Base-by-base conservation (phyloP, 371 early-diverging fungal genomes). In the Rhizopus stolonifer region DNA sequence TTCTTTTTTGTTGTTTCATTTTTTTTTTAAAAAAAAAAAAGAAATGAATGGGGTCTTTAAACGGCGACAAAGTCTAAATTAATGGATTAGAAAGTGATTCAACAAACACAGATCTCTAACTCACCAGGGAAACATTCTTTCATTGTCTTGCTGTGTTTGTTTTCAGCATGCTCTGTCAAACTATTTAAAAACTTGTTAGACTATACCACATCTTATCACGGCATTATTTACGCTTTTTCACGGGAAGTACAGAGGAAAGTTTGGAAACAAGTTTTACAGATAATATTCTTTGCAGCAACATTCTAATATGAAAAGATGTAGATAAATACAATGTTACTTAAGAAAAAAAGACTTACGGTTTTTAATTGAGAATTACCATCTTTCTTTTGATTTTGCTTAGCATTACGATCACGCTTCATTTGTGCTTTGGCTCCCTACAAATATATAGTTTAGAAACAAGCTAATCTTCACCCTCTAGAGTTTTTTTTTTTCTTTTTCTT, bases 171-270 rank as follows among this genome's bases (percentile, higher is more conserved):
- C 60, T 86, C 85, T 36, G 70, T 63, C 33, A 89, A 77, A 60
- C 82, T 86, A 68, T 31, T 39, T 29, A 15, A n/a, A 15, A 40
- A 24, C n/a, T n/a, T n/a, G 31, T 8, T 44, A 48, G 25, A 14
- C 9, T 2, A 19, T 17, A 17, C n/a, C 21, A 11, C 1, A 21
- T 24, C 15, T 46, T 25, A 18, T 46, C 11, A 40, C 7, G 13
- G 15, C 15, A 31, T 19, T 21, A 73, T 80, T 76, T 82, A 82
- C 79, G 82, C 83, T 61, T 85, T 86, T 52, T 83, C 72, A 53
- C 90, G 80, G 60, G 84, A 79, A 14, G 92, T 94, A 74, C 87
- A 83, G 51, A 94, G 73, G 75, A 93, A 94, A 22, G 92, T 90
- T 66, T 88, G 87, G 36, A 82, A 70, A 77, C 94, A 94, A 8